Base-by-base conservation (phyloP, 1,284 basidiomycete genomes). In the Melampsora abietis-canadensis region DNA sequence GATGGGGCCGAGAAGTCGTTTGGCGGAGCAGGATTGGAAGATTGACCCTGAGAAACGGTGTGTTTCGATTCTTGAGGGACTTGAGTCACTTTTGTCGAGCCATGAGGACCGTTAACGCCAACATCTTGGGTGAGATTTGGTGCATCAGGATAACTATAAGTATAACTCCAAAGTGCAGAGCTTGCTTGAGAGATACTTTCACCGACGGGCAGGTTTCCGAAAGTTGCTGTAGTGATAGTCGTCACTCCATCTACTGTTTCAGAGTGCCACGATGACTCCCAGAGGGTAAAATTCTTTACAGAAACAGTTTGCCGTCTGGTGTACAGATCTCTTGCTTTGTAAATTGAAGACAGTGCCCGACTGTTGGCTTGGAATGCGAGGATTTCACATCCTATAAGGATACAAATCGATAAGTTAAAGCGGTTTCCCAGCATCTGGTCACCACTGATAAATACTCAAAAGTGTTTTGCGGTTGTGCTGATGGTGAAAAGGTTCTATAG, bases 331-430 rank as follows among this genome's bases (percentile, higher is more conserved):
- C 27, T 57, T 57, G 51, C 8, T 57, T 21, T 57, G 27, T 57
- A 17, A 57, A 57, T 15, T 21, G 51, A 57, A 21, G 51, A 57
- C n/a, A 57, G 51, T 57, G 51, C 51, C 51, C 51, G 51, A 57
- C 51, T 57, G 51, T 21, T 57, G 3, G 51, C 51, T 21, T 27
- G 51, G 17, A 57, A 57, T 8, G 51, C 21, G 51, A 57, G 27
- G 15, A 57, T 57, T 21, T 57, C 21, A 57, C 19, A 57, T 57
- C 51, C 51, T 57, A 57, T 27, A 27, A 57, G 51, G 10, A 57
- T 57, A 27, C n/a, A 57, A 8, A 57, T 27, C 27, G n/a, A 21
- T 57, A 57, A 21, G 21, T 57, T 57, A 27, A 57, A 21, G 51
- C 10, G 51, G 27, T 21, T 21, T 57, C 21, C 14, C n/a, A 57